phyloP scores from a whole-genome alignment of 1,139 yeast genomes.

The Magnusiomyces suaveolens region DNA sequence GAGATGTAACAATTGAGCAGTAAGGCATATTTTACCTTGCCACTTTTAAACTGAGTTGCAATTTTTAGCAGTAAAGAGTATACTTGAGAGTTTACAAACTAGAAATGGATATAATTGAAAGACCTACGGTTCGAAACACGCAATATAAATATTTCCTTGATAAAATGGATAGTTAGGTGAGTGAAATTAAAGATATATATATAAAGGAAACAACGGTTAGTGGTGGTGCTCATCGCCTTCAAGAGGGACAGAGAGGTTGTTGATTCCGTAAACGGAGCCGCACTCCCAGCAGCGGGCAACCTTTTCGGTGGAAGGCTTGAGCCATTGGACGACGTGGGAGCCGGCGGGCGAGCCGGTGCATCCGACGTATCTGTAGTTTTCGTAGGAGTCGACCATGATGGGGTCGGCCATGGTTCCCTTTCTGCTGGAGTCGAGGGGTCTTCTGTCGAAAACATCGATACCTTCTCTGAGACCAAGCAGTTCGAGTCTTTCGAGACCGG shows the following conservation, averaged over 20 bases:
- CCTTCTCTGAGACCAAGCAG: slow-evolving; percentile 91
- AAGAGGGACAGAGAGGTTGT: slow-evolving; percentile 76
- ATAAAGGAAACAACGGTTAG: no score
- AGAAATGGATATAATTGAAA: no score
- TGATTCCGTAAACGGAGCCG: slow-evolving; percentile 87
- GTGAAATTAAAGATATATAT: no score
- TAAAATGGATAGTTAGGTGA: no score
- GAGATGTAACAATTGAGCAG: not conserved
- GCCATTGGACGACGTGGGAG: slow-evolving; percentile 85
- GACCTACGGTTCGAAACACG: no score
- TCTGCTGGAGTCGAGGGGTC: slow-evolving; percentile 81
- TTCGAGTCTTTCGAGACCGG: slow-evolving; percentile 97
- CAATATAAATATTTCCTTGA: no score
- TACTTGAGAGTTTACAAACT: no score
- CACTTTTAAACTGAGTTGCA: not conserved
- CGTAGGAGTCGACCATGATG: slow-evolving; percentile 78
- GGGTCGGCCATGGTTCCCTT: slow-evolving; percentile 85
- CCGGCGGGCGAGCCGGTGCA: slow-evolving; percentile 96
- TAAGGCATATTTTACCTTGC: not conserved
- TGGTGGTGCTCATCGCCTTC: slow-evolving; percentile 43
- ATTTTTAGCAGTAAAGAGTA: no score
- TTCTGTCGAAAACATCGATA: slow-evolving; percentile 86
- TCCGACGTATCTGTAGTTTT: slow-evolving; percentile 91
- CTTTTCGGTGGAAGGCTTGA: slow-evolving; percentile 75
- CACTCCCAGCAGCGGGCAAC: slow-evolving; percentile 98